Percentiles rank a stretch among this genome's conserved stretches.
Evolutionary conservation across 768 basidiomycete species (phyloP).

Genomic region (Clitopilus hobsonii): DNA sequence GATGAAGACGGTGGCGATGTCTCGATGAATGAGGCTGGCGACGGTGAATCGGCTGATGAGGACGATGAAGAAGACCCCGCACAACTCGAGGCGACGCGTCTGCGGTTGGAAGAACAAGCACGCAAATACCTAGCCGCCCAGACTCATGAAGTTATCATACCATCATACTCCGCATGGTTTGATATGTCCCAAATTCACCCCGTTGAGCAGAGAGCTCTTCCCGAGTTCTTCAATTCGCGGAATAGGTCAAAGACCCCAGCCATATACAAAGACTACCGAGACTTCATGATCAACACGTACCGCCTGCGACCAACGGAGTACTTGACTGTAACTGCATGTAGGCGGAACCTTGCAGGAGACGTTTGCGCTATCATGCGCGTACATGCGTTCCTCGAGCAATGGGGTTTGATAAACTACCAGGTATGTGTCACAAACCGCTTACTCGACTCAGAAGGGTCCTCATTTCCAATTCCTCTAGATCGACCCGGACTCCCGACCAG

Average conservation of each 20-base stretch:
- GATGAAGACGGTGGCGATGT: slow-evolving; percentile 72
- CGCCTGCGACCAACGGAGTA: slow-evolving; percentile 92
- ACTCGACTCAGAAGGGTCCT: slow-evolving; percentile 5
- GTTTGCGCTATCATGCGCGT: slow-evolving; percentile 99
- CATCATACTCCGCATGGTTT: slow-evolving; percentile 98
- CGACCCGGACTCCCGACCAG: slow-evolving; percentile 93
- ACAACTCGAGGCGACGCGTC: slow-evolving; percentile 74
- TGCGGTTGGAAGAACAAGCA: slow-evolving; percentile 79
- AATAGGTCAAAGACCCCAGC: slow-evolving; percentile 94
- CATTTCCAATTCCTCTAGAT: slow-evolving; percentile 48
- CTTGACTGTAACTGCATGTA: slow-evolving; percentile 93
- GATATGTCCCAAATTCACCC: slow-evolving; percentile 91
- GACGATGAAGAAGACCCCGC: slow-evolving; percentile 85
- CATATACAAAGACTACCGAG: slow-evolving; percentile 98
- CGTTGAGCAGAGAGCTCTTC: slow-evolving; percentile 87
- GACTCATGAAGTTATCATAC: slow-evolving; percentile 95
- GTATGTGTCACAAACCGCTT: slow-evolving; percentile 35
- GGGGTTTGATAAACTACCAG: slow-evolving; percentile 99
- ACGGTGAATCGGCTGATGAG: slow-evolving; percentile 79
- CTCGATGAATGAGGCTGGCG: slow-evolving; percentile 75
- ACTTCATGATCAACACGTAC: slow-evolving; percentile 99
- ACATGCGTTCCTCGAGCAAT: slow-evolving; percentile 97
- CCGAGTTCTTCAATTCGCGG: slow-evolving; percentile 96
- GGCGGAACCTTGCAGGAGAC: slow-evolving; percentile 94
- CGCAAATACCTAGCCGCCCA: slow-evolving; percentile 95